Evolutionary conservation across 2,329 filamentous ascomycete species (phyloP), one percentile per base, ranked within the genome.

Genomic region (Hymenoscyphus occultus): DNA sequence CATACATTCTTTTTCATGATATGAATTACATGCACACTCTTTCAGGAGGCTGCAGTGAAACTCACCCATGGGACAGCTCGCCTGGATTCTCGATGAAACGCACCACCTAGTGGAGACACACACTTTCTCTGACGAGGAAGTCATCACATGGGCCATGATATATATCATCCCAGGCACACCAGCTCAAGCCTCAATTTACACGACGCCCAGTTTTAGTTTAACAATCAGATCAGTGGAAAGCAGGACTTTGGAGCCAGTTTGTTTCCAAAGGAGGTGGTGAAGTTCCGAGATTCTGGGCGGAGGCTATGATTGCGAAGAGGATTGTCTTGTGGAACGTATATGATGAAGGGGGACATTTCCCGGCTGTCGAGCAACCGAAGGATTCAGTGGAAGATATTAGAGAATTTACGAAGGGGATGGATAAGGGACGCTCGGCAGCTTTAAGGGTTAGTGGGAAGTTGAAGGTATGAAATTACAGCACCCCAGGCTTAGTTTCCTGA

Each of bases 111-210:
- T 67, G 0, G 68, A 68, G 14, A 56, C 93, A 69, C 73, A 72
- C 1, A 92, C 92, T 71, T 78, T 82, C 0, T 93, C 85, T 0
- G 87, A 91, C 67, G 90, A 93, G 67, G 90, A 93, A 76, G 80
- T 93, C 12, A 78, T 91, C 51, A 91, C 87, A 0, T 93, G 90
- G 91, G 64, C 70, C 3, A 69, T 72, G 70, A 57, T 71, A 42
- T 71, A 69, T 48, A 51, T 71, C 16, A 68, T 71, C 39, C 67
- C 67, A 2, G 67, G 63, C n/a, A 66, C 65, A n/a, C 64, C 69
- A 32, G 67, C 65, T 31, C 67, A 68, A 59, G 61, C 67, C 2
- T 31, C 62, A 0, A 70, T 72, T 54, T 72, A 71, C 54, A 70
- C 65, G 35, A 63, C 19, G n/a, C 60, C 16, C 51, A 40, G 19